Percentiles rank a stretch among this genome's conserved stretches.
phyloP scores from a whole-genome alignment of 768 basidiomycete genomes.

The Tylopilus intermedius region DNA sequence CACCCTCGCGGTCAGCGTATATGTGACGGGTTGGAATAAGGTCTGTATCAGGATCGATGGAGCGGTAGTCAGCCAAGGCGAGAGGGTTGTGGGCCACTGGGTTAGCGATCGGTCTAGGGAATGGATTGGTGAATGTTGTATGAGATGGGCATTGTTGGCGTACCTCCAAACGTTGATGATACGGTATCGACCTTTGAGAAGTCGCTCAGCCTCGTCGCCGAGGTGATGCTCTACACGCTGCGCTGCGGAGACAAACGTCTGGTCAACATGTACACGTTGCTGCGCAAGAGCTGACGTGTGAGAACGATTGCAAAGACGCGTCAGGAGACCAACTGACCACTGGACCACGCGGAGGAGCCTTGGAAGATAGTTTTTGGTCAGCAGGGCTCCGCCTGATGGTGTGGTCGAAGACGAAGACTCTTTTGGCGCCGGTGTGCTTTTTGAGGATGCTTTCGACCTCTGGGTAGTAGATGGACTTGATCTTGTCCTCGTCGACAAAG shows the following conservation, averaged over 20 bases:
- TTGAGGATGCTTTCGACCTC: constrained; percentile 42
- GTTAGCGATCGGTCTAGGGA: constrained; percentile 33
- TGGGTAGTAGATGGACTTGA: constrained; percentile 36
- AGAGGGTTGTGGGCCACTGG: constrained; percentile 38
- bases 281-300: constrained; percentile 5
- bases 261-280: constrained; percentile 43
- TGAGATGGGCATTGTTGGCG: not conserved
- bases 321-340: constrained; percentile 27
- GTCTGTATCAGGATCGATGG: constrained; percentile 32
- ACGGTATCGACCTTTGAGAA: constrained; percentile 37
- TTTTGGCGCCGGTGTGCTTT: constrained; percentile 34
- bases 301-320: not conserved
- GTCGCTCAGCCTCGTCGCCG: constrained; percentile 37
- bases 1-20: constrained; percentile 32
- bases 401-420: constrained; percentile 43
- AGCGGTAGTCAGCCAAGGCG: constrained; percentile 38
- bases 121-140: not conserved
- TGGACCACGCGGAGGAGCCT: constrained; percentile 23
- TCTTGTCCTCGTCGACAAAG: constrained; percentile 37
- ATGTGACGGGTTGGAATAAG: constrained; percentile 36
- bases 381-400: constrained; percentile 33
- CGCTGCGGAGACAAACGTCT: constrained; percentile 35
- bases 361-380: not conserved
- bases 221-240: constrained; percentile 37
- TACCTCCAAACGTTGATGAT: constrained; percentile 46